A percentile compares a stretch with the other conserved stretches of the same genome.
Conservation (phyloP, 805 yeast species). For the Wickerhamiella hasegawae region DNA sequence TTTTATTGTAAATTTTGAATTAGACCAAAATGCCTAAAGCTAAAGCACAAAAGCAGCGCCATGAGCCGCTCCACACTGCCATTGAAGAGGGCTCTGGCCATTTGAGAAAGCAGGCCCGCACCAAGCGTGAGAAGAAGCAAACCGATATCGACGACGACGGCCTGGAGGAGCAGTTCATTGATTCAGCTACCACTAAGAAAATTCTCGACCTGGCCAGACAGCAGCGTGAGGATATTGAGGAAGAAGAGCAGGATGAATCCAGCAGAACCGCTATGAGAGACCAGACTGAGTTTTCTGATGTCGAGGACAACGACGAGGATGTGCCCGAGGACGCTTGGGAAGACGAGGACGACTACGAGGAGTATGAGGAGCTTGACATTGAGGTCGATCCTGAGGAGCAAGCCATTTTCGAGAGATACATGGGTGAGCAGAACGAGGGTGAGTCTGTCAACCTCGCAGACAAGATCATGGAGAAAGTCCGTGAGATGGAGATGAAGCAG, state of each 20-base stretch:
- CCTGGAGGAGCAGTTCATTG: conserved; percentile 49
- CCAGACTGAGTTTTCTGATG: conserved; percentile 28
- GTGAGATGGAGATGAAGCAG: conserved; percentile 33
- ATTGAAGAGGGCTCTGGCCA: conserved; percentile 61
- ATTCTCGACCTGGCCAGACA: conserved; percentile 79
- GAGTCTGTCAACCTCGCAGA: conserved; percentile 46
- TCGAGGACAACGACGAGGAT: conserved; percentile 35
- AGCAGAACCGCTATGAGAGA: conserved; percentile 17
- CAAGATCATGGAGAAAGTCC: conserved; percentile 78
- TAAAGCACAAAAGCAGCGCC: conserved; percentile 34
- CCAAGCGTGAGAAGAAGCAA: conserved; percentile 17
- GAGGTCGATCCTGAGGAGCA: conserved; percentile 70
- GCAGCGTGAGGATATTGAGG: conserved; percentile 81
- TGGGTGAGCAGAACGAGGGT: conserved; percentile 19
- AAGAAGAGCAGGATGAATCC: conserved; percentile 29
- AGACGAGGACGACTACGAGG: conserved; percentile 27
- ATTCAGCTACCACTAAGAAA: conserved; percentile 68
- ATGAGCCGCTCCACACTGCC: conserved; percentile 68
- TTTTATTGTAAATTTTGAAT: too few species aligned
- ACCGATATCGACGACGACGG: conserved; percentile 27
- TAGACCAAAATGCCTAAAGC: conserved; percentile 16
- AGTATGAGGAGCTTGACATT: conserved; percentile 40
- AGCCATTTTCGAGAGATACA: conserved; percentile 62
- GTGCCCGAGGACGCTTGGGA: conserved; percentile 32
- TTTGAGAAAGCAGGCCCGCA: conserved; percentile 30